These are phyloP conservation scores for Neopestalotiopsis sp. DNA, from an alignment of 2,329 filamentous ascomycete species.

Conservation along the genomic window DNA sequence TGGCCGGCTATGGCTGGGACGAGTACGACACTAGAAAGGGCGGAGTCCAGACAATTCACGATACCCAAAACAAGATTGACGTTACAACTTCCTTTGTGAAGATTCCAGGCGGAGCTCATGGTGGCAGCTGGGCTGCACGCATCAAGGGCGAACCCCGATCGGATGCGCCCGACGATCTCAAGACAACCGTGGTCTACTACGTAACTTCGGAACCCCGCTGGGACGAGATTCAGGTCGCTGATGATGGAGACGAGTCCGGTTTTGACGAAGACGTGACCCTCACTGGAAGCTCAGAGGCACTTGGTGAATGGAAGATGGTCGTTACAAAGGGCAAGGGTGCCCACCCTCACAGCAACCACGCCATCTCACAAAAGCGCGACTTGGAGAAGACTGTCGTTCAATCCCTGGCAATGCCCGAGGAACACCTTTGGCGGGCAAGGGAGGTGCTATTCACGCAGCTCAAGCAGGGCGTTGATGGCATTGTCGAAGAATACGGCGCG, in stretches of 20 bases:
- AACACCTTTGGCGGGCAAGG: conserved; percentile 86
- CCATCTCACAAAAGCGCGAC: conserved; percentile 70
- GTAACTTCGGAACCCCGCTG: conserved; percentile 79
- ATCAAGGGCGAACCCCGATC: conserved; percentile 81
- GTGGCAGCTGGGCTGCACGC: conserved; percentile 90
- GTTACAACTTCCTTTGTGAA: conserved; percentile 95
- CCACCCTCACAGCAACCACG: conserved; percentile 68
- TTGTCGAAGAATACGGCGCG: conserved; percentile 53
- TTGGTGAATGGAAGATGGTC: conserved; percentile 82
- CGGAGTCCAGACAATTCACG: conserved; percentile 88
- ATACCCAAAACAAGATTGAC: conserved; percentile 86
- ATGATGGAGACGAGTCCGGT: conserved; percentile 52
- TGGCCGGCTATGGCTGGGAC: conserved; percentile 97
- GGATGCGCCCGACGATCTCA: conserved; percentile 69
- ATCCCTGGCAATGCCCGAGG: conserved; percentile 69
- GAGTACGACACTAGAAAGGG: conserved; percentile 91
- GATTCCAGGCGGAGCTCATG: conserved; percentile 81
- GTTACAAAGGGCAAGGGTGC: conserved; percentile 73
- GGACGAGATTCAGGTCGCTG: conserved; percentile 63
- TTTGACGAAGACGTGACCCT: conserved; percentile 70
- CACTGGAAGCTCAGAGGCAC: conserved; percentile 69
- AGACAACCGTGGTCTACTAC: conserved; percentile 84
- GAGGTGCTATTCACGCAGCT: conserved; percentile 61
- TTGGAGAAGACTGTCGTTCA: conserved; percentile 78
- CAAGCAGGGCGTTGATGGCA: conserved; percentile 54